Evolutionary conservation across 352 stramenopile species (phyloP), one percentile per base, ranked within the genome.

Genomic region (Phytophthora nicotianae): DNA sequence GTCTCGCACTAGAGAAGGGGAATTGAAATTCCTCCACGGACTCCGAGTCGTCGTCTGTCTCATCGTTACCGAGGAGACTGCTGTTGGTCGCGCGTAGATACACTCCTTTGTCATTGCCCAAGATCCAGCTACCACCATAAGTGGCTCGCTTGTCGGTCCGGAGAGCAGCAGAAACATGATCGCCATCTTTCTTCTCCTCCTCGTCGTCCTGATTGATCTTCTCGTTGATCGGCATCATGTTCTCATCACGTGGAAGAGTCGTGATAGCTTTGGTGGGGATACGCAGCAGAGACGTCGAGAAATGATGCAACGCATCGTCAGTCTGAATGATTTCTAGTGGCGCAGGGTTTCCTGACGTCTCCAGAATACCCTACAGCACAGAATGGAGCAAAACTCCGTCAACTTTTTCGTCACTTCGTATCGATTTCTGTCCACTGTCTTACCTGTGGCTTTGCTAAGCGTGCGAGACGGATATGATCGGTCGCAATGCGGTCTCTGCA

Each of bases 111-210:
- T 91, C 69, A 16, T 78, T 78, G n/a, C 86, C 86, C 27, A 95
- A 56, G 42, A 95, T 91, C 86, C 86, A 95, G 43, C 85, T 88
- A 19, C 81, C 80, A 0, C 84, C 86, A 55, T 80, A 92, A n/a
- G 76, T 70, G 7, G 64, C 19, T 5, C 54, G 60, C 4, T 73
- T 65, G 11, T 62, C 51, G 2, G 27, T 37, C 5, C 48, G 50
- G 23, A 67, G 20, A 19, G 65, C 41, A 46, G 42, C 29, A 8
- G 48, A 43, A 41, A 56, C 20, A 13, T 59, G 16, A 10, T 42
- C 37, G 40, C 5, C 35, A 11, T 56, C 10, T 43, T 65, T 50
- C 33, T 70, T 73, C 16, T 74, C 50, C 13, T 75, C 53, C 0
- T 16, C 43, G 11, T 78, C 56, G 9, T 48, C 45, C 9, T 37